A percentile compares a stretch with the other conserved stretches of the same genome.
phyloP scores from a whole-genome alignment of 2,329 filamentous ascomycete genomes.

The Curvularia lunata region DNA sequence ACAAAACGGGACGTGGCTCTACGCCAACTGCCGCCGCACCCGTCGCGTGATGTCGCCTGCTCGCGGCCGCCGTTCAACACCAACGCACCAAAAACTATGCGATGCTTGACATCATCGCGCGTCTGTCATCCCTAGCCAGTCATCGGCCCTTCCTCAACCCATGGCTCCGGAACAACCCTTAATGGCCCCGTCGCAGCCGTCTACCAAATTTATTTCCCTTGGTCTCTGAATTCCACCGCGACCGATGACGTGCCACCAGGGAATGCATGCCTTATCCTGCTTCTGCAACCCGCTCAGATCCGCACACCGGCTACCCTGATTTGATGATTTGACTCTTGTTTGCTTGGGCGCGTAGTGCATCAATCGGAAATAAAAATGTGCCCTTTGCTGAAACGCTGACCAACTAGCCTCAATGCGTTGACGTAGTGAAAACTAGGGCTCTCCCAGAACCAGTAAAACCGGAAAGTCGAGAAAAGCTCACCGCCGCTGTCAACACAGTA shows the following conservation, averaged over 20 bases:
- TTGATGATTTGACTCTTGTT: background rate
- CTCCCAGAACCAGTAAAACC: too few species aligned
- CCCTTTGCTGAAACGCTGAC: background rate
- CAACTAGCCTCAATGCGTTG: background rate
- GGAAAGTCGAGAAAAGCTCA: too few species aligned
- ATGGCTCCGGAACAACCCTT: slow-evolving; percentile 11
- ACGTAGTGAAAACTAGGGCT: background rate
- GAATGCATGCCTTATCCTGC: background rate
- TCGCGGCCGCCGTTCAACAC: slow-evolving; percentile 2
- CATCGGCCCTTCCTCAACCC: slow-evolving; percentile 10
- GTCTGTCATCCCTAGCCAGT: background rate
- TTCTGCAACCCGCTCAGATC: background rate
- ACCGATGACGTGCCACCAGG: background rate
- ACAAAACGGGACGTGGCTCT: background rate
- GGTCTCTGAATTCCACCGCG: too few species aligned
- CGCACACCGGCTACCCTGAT: background rate
- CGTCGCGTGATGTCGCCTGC: slow-evolving; percentile 3
- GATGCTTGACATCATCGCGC: slow-evolving; percentile 17
- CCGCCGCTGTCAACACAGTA: too few species aligned
- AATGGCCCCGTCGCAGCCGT: background rate
- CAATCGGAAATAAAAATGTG: background rate
- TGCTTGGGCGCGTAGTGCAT: background rate
- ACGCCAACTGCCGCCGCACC: slow-evolving; percentile 10
- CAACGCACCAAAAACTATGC: background rate
- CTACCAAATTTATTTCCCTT: background rate